Evolutionary conservation across 352 stramenopile genomes (phyloP).

Genomic region (Globisporangium emineosum): DNA sequence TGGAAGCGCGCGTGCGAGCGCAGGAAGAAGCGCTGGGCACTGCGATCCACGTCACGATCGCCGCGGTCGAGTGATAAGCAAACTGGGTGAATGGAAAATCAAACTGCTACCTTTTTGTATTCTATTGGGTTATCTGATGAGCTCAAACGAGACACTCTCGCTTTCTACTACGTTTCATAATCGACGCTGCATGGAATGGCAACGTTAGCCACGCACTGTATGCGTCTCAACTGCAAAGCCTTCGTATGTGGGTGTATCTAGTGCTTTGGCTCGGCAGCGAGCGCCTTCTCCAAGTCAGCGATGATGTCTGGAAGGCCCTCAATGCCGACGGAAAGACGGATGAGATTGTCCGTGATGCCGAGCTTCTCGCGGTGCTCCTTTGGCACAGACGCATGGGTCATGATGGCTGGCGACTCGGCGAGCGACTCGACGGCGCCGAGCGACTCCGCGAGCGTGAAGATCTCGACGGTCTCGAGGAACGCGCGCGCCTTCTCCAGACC

Average conservation of each 20-base stretch:
- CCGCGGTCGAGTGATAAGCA: slow-evolving; percentile 25
- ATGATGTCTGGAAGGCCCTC: slow-evolving; percentile 92
- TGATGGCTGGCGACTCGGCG: slow-evolving; percentile 93
- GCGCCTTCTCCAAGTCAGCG: slow-evolving; percentile 79
- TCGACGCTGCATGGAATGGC: not conserved
- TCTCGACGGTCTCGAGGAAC: slow-evolving; percentile 91
- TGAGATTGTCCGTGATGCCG: slow-evolving; percentile 91
- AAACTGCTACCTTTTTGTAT: slow-evolving; percentile 12
- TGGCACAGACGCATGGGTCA: slow-evolving; percentile 92
- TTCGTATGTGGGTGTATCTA: not conserved
- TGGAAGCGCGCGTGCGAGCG: slow-evolving; percentile 37
- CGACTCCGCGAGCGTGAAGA: slow-evolving; percentile 95
- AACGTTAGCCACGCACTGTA: not conserved
- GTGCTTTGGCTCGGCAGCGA: slow-evolving; percentile 52
- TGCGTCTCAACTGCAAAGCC: slow-evolving; percentile 9
- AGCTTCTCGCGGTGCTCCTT: slow-evolving; percentile 84
- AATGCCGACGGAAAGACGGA: slow-evolving; percentile 91
- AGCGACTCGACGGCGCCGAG: slow-evolving; percentile 93
- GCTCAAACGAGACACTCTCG: not conserved
- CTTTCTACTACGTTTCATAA: slow-evolving; percentile 4
- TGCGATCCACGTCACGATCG: slow-evolving; percentile 41
- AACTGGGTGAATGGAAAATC: not conserved
- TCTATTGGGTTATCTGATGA: slow-evolving; percentile 1
- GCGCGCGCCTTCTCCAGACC: slow-evolving; percentile 73
- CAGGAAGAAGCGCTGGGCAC: slow-evolving; percentile 43